Evolutionary conservation across 2,329 filamentous ascomycete species (phyloP), one percentile per base, ranked within the genome.

Genomic region (Epichloe elymi): DNA sequence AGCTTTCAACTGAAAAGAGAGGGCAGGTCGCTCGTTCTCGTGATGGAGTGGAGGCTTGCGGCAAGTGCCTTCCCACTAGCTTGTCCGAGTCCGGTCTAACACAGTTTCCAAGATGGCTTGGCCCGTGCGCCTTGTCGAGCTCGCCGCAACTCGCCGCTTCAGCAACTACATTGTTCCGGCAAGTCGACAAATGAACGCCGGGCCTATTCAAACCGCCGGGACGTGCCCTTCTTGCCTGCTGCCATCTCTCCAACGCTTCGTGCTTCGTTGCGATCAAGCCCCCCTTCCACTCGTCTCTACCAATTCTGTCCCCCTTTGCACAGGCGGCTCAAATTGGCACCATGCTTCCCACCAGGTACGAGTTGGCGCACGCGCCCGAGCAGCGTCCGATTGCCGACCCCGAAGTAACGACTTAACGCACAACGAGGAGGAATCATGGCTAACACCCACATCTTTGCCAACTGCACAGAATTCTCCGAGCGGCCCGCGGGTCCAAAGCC

Each of bases 401-500:
- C 50, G 2, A 30, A 35, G 6, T n/a, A 15, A 38, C 40, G 5
- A 30, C 23, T 8, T 12, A 5, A 5, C 6, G 37, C n/a, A 40
- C 8, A 6, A 5, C 14, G 11, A 14, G 20, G 7, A 14, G 20
- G 5, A n/a, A 44, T 33, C 20, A 46, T 20, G 20, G 20, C 51
- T 52, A 46, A 52, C 47, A 4, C 39, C 20, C 20, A 8, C 36
- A 10, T 11, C 12, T 45, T 8, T 41, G 4, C 23, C 54, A 48
- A 51, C 5, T 17, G 36, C 54, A 53, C 56, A 71, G 69, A 63
- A 61, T 67, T 68, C 70, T 79, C 67, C 71, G 76, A 63, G 72
- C 74, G 63, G 71, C 74, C 63, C 67, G 72, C 63, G 70, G 70
- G 64, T 68, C 69, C 60, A 77, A 78, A 73, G 76, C 80, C 65